Evolutionary conservation across 1,284 basidiomycete genomes (phyloP), one percentile per base, ranked within the genome.

Genomic region (Vanrija pseudolonga): DNA sequence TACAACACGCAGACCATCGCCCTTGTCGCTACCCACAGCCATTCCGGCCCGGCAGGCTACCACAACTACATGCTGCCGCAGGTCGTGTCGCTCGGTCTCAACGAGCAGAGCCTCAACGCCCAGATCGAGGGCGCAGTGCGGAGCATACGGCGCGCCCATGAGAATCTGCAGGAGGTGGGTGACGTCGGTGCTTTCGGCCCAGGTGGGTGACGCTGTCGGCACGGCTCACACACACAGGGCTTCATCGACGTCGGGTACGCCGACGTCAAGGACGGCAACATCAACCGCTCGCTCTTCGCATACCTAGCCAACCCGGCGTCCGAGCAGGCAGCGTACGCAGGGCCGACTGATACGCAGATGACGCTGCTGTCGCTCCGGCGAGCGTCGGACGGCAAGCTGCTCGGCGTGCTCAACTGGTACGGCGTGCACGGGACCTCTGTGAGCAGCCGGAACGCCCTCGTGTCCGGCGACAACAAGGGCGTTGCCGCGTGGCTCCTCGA

Each of bases 391-490:
- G 43, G 39, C 23, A 59, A 55, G 44, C 22, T 38, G 20, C 20
- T 52, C 11, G 57, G 47, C 41, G 37, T 55, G 6, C 43, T 59
- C 15, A 50, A 37, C 39, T 59, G 57, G 57, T 59, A 59, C 40
- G 47, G 53, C 15, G 52, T 51, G 32, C 57, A 59, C 47, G 50
- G 53, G 14, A 59, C 57, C 15, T 36, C 24, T 5, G 44, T 47
- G 26, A 48, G 52, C 47, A 55, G 47, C 40, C 52, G 50, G 47
- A 59, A 59, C 50, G 55, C 53, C 15, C 47, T 43, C 14, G 57
- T 59, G 12, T 51, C 50, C 0, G 57, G 57, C 15, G 57, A 59
- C 50, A 59, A 59, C 44, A 59, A 59, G 50, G 57, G 56, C 17
- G 57, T 59, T 3, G 57, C 57, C 0, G 53, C 57, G 8, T 46